Conservation (phyloP, 352 stramenopile species). For the Phytopythium litorale region DNA sequence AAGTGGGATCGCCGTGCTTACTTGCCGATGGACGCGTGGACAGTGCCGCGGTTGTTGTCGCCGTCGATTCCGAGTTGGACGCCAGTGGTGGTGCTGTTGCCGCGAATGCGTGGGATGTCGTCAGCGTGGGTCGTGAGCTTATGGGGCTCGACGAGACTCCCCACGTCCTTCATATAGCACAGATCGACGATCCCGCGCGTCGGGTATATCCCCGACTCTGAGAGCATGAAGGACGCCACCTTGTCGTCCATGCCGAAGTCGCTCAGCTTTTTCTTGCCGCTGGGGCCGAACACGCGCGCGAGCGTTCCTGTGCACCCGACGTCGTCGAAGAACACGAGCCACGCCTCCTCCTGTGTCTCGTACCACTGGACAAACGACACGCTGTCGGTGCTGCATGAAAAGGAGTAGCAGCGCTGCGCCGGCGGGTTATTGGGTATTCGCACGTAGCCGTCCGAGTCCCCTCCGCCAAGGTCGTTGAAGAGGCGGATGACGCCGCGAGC, state of each 20-base stretch:
- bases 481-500: background rate
- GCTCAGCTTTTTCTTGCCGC: background rate
- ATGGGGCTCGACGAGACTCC: background rate
- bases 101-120: background rate
- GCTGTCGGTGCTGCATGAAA: background rate
- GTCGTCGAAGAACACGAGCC: background rate
- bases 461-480: background rate
- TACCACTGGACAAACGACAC: background rate
- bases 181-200: constrained; percentile 8
- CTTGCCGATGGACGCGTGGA: background rate
- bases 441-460: background rate
- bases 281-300: background rate
- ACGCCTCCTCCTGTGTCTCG: background rate
- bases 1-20: background rate
- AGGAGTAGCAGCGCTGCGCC: constrained; percentile 2
- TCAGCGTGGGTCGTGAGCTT: background rate
- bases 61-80: background rate
- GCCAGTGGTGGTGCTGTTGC: background rate
- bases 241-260: background rate
- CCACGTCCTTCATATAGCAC: background rate
- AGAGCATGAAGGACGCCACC: constrained; percentile 19
- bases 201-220: constrained; percentile 16
- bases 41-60: background rate
- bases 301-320: background rate
- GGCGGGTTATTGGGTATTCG: background rate